Evolutionary conservation across 805 yeast genomes (phyloP).

Genomic region (Sugiyamaella mastotermitis): DNA sequence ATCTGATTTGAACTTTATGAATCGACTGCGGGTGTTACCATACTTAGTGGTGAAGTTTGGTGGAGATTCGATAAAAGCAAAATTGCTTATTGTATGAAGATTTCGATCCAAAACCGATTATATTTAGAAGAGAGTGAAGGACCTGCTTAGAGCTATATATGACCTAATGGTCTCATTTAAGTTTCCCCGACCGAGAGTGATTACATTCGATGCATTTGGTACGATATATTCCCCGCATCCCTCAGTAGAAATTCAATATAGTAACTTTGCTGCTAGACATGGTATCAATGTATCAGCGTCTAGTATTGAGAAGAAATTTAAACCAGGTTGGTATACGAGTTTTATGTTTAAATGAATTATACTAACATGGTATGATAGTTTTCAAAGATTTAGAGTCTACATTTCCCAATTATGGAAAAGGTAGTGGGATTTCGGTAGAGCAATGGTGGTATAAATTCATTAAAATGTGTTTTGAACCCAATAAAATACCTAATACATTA

Average conservation of each 20-base stretch:
- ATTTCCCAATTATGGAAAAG: constrained; percentile 19
- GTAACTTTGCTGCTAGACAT: constrained; percentile 5
- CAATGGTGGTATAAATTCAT: constrained; percentile 18
- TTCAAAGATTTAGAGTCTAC: too few relatives aligned
- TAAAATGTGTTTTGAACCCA: constrained; percentile 4
- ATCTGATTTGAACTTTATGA: too few relatives aligned
- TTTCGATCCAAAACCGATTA: too few relatives aligned
- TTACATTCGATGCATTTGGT: constrained; percentile 23
- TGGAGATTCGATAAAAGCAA: too few relatives aligned
- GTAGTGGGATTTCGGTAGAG: constrained; percentile 7
- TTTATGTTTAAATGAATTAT: not conserved
- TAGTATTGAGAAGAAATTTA: constrained; percentile 9
- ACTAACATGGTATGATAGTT: not conserved
- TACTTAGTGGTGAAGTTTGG: too few relatives aligned
- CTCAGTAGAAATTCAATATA: constrained; percentile 17
- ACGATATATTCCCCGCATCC: constrained; percentile 17
- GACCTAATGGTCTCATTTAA: not conserved
- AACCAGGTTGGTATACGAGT: constrained; percentile 5
- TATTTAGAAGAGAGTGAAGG: too few relatives aligned
- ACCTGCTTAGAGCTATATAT: too few relatives aligned
- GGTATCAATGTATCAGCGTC: constrained; percentile 11
- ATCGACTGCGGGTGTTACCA: too few relatives aligned
- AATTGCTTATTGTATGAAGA: too few relatives aligned
- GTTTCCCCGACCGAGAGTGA: constrained; percentile 11
- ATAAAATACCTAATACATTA: constrained; percentile 2